Conservation (phyloP, 345 rosid genomes). For the Alliaria petiolata region DNA sequence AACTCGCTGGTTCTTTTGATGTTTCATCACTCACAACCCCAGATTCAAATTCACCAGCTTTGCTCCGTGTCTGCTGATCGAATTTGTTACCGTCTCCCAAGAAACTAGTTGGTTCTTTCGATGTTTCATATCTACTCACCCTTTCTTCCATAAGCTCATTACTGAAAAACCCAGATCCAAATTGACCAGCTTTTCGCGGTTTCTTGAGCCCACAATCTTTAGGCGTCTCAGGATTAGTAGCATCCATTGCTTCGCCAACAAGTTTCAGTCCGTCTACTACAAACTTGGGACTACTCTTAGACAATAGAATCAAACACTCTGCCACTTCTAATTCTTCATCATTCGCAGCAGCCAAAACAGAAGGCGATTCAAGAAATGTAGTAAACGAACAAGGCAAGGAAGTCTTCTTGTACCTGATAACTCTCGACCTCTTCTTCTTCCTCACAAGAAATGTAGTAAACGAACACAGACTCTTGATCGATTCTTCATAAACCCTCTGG, state of each 20-base stretch:
- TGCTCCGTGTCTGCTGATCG: background rate
- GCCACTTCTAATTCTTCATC: constrained; percentile 51
- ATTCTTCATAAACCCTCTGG: constrained; percentile 29
- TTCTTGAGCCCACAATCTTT: constrained; percentile 29
- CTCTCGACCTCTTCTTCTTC: constrained; percentile 52
- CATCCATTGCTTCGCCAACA: constrained; percentile 23
- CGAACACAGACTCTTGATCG: constrained; percentile 14
- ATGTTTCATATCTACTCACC: background rate
- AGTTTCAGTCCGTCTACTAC: constrained; percentile 28
- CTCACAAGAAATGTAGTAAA: too few species aligned
- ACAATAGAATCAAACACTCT: constrained; percentile 50
- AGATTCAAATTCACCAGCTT: background rate
- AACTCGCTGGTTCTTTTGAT: background rate
- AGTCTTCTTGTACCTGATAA: constrained; percentile 45
- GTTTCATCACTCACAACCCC: background rate
- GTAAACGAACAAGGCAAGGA: constrained; percentile 40
- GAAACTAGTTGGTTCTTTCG: background rate
- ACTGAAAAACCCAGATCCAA: background rate
- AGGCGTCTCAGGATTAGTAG: constrained; percentile 18
- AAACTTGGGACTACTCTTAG: constrained; percentile 33
- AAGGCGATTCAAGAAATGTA: constrained; percentile 40
- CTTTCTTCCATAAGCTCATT: background rate
- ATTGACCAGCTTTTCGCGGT: background rate
- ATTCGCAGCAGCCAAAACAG: constrained; percentile 26
- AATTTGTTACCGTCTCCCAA: background rate